Evolutionary conservation across 2,329 filamentous ascomycete genomes (phyloP), one percentile per base, ranked within the genome.

Genomic region (Aspergillus versicolor): DNA sequence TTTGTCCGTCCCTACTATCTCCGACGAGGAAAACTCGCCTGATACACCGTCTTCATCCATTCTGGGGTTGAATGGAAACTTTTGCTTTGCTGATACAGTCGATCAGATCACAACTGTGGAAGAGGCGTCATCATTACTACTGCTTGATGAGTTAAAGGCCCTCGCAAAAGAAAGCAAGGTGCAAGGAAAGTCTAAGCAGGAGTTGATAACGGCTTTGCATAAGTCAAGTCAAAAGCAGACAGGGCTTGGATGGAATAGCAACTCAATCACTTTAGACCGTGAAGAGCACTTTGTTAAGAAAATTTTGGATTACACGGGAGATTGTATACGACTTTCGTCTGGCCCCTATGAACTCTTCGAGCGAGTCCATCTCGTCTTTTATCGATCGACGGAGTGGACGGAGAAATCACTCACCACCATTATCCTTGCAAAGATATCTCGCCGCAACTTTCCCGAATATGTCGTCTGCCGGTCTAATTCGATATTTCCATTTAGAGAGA

Each of bases 391-490:
- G 0, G 90, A 96, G 71, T 99, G 94, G 94, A 96, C 92, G 0
- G 93, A 97, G 67, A 97, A 96, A 72, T 97, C 93, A 1, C 79
- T 99, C 13, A 97, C 91, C 1, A 93, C 92, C 0, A 93, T 97
- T 53, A 96, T 99, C 44, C 82, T 99, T 5, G 91, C 94, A 7
- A 92, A 93, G 62, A 96, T 96, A 56, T 90, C 92, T 2, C 84
- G 87, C 43, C 84, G 91, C 37, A 94, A 92, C 70, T 99, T 97
- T 63, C 92, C 93, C 0, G 81, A 88, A 3, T 99, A 96, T 68
- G 84, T 97, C 21, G 92, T 97, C 5, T 96, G 89, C 58, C 86
- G 94, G 34, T 96, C 92, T 0, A 85, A 88, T 24, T 95, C 91
- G 56, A 96, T 99, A 3, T 99, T 99, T 67, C 74, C 86, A 0